Evolutionary conservation across 768 basidiomycete species (phyloP).

Genomic region (Naganishia randhawae): DNA sequence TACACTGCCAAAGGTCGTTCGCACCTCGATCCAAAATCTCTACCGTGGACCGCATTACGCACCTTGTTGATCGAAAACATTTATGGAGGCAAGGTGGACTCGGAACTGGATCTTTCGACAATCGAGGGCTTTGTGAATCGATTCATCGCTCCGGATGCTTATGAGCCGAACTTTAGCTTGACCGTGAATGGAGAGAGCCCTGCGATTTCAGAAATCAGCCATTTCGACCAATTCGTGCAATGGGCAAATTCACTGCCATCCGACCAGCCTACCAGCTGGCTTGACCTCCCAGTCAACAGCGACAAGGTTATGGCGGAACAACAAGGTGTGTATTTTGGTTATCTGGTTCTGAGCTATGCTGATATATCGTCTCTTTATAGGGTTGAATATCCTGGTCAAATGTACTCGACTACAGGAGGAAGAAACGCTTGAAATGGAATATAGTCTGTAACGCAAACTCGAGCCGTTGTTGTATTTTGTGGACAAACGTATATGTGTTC

Average conservation of each 20-base stretch:
- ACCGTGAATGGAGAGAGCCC: slow-evolving; percentile 57
- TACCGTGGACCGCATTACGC: slow-evolving; percentile 94
- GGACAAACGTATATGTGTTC: too few species aligned
- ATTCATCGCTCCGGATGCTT: slow-evolving; percentile 80
- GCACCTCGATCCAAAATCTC: slow-evolving; percentile 83
- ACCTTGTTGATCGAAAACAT: slow-evolving; percentile 92
- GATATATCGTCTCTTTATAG: not conserved
- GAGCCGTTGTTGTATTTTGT: too few species aligned
- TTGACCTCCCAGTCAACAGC: slow-evolving; percentile 85
- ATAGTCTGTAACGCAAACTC: not conserved
- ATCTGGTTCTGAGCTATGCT: not conserved
- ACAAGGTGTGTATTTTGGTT: slow-evolving; percentile 61
- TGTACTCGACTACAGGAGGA: not conserved
- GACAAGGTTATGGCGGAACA: slow-evolving; percentile 86
- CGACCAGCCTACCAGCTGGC: slow-evolving; percentile 88
- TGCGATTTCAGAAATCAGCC: slow-evolving; percentile 61
- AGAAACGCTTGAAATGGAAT: not conserved
- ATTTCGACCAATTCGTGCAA: slow-evolving; percentile 84
- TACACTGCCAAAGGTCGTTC: slow-evolving; percentile 76
- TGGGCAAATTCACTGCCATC: slow-evolving; percentile 90
- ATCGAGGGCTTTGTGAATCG: slow-evolving; percentile 88
- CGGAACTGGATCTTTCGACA: slow-evolving; percentile 88
- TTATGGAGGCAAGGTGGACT: slow-evolving; percentile 90
- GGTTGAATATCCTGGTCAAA: slow-evolving; percentile 2
- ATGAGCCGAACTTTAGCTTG: slow-evolving; percentile 87